Percentiles rank a stretch among this genome's conserved stretches.
Conservation (phyloP, 352 stramenopile genomes). For the Phytophthora fragariae region DNA sequence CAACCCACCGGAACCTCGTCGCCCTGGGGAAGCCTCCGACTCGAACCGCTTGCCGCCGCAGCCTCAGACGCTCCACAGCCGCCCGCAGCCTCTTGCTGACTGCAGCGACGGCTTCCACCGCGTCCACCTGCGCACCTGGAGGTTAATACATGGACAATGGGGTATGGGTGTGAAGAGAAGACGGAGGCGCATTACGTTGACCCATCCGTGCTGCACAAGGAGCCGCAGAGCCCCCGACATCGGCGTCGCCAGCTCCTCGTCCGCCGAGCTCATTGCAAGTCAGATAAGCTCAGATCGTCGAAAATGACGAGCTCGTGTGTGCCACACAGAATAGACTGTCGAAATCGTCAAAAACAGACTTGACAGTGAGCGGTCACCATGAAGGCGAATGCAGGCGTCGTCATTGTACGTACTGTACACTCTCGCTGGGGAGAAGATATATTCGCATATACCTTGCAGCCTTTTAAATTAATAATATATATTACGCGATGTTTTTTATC, state of each 20-base stretch:
- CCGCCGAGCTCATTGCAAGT: slow-evolving; percentile 19
- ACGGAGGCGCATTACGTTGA: slow-evolving; percentile 39
- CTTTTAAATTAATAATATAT: too few species aligned
- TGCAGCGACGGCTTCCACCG: slow-evolving; percentile 39
- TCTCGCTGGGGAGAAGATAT: too few species aligned
- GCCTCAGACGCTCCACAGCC: slow-evolving; percentile 37
- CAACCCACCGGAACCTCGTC: slow-evolving; percentile 41
- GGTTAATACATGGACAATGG: slow-evolving; percentile 2
- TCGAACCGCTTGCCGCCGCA: slow-evolving; percentile 35
- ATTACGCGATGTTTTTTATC: neutral
- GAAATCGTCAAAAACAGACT: neutral
- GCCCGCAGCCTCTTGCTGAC: slow-evolving; percentile 32
- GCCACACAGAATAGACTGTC: neutral
- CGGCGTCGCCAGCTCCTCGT: slow-evolving; percentile 3
- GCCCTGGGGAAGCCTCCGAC: slow-evolving; percentile 36
- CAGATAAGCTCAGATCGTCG: neutral
- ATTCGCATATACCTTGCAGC: too few species aligned
- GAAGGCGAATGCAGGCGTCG: slow-evolving; percentile 64
- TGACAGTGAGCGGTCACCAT: slow-evolving; percentile 32
- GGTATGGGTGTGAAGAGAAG: neutral
- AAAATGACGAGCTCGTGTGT: neutral
- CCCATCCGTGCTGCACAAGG: slow-evolving; percentile 48
- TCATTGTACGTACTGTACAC: slow-evolving; percentile 50
- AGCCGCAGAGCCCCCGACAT: slow-evolving; percentile 39
- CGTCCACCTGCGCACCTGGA: slow-evolving; percentile 36